Base-by-base conservation (phyloP, 768 basidiomycete genomes). In the Rhizopogon salebrosus region DNA sequence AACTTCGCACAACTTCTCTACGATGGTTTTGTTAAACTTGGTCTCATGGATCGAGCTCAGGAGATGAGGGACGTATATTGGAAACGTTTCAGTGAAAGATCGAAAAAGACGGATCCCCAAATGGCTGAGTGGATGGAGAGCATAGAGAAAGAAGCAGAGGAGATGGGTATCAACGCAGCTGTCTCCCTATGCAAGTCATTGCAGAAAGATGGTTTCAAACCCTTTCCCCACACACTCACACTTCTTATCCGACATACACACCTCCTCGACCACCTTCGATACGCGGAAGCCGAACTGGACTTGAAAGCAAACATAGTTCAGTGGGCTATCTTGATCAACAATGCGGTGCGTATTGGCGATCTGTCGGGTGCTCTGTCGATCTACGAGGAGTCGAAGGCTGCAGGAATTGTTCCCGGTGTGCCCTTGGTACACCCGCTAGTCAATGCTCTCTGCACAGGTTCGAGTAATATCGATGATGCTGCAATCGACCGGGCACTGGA, bases 271-370 rank as follows among this genome's bases (percentile, higher is more conserved):
- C 77, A 82, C 54, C 64, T 85, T 34, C 64, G 63, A 23, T 62
- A 66, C 24, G 71, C 75, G 52, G 74, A 80, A 52, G 57, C 68
- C 26, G 68, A 66, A 13, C 67, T 84, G 6, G 65, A 62, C 18
- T 49, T 80, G 46, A 62, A 64, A 41, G 74, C 77, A 20, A 69
- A 69, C 8, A 67, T 72, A 0, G 57, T 67, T 13, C 79, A 80
- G 31, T 88, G 85, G 78, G 73, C 78, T 4, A 67, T 77, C 49
- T 61, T 89, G 31, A 73, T 90, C 54, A 61, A 64, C 40, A 85
- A 86, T 57, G 70, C 71, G 38, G 61, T 78, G 43, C 72, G 71
- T 11, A 56, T 66, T 1, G 70, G 70, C 16, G 65, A 77, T 42
- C 49, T 73, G 6, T 18, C 55, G 1, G 66, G 72, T 16, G 85